Evolutionary conservation across 176 grass and related monocot species (phyloP).

Genomic region (Avena atlantica): DNA sequence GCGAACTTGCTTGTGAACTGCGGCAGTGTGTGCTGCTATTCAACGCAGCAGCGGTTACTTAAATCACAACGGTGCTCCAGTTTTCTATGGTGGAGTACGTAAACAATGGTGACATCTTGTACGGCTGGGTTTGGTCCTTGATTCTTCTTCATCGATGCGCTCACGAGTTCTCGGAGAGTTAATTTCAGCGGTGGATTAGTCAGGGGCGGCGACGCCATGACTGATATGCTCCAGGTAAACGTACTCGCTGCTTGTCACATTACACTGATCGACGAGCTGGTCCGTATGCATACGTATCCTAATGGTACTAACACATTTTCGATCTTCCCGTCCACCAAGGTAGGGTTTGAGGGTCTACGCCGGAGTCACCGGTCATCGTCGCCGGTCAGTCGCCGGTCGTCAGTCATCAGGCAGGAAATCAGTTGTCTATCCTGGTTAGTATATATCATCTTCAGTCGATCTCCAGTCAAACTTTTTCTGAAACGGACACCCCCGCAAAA

Average conservation of each 20-base stretch:
- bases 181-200: not conserved
- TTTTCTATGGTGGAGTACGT: not conserved
- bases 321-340: not conserved
- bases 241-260: not conserved
- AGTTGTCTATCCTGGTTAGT: not conserved
- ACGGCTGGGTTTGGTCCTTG: not conserved
- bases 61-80: not conserved
- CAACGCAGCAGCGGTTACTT: slow-evolving; percentile 22
- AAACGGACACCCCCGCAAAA: not conserved
- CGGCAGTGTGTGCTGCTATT: not conserved
- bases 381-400: not conserved
- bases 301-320: not conserved
- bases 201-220: too few relatives aligned
- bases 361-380: slow-evolving; percentile 14
- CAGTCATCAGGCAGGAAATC: not conserved
- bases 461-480: not conserved
- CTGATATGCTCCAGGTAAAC: not conserved
- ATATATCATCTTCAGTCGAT: not conserved
- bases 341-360: not conserved
- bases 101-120: slow-evolving; percentile 28
- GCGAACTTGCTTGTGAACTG: slow-evolving; percentile 36
- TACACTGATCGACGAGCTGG: not conserved
- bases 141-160: not conserved
- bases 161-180: slow-evolving; percentile 8
- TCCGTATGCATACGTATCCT: not conserved